Evolutionary conservation across 225 moss, liverwort and hornwort species (phyloP).

Genomic region (Antitrichia curtipendula): DNA sequence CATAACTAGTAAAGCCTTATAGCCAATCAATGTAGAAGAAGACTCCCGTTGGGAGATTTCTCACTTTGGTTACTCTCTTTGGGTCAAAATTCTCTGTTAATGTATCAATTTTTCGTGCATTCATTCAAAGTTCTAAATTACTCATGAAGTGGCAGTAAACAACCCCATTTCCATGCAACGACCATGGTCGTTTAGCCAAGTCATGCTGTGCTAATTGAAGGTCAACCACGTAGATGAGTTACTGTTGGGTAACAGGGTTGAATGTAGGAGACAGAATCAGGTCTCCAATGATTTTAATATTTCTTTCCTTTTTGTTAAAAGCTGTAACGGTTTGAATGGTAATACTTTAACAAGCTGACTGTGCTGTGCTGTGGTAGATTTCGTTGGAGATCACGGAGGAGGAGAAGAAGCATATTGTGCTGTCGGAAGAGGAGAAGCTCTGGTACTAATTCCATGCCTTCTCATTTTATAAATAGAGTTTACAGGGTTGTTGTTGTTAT

Average conservation of each 20-base stretch:
- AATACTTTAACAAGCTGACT: neutral
- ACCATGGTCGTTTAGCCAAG: no score
- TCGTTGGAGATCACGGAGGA: slow-evolving; percentile 72
- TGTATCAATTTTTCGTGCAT: neutral
- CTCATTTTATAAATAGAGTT: neutral
- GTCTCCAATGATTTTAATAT: no score
- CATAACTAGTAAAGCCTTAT: neutral
- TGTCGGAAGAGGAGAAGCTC: slow-evolving; percentile 56
- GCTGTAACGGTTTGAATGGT: neutral
- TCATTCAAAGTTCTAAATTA: neutral
- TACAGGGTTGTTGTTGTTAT: neutral
- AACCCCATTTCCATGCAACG: neutral
- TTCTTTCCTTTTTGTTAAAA: neutral
- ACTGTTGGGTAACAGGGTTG: neutral
- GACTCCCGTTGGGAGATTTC: neutral
- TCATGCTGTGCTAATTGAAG: neutral
- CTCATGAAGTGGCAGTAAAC: neutral
- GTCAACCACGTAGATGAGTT: neutral
- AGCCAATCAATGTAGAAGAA: neutral
- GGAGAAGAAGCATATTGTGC: slow-evolving; percentile 55
- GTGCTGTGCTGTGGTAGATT: slow-evolving; percentile 23
- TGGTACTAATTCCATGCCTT: slow-evolving; percentile 8
- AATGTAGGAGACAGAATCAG: neutral
- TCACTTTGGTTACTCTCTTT: neutral
- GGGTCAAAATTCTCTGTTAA: neutral